Evolutionary conservation across 495 filamentous ascomycete species (phyloP).

Genomic region (Tuber magnatum): DNA sequence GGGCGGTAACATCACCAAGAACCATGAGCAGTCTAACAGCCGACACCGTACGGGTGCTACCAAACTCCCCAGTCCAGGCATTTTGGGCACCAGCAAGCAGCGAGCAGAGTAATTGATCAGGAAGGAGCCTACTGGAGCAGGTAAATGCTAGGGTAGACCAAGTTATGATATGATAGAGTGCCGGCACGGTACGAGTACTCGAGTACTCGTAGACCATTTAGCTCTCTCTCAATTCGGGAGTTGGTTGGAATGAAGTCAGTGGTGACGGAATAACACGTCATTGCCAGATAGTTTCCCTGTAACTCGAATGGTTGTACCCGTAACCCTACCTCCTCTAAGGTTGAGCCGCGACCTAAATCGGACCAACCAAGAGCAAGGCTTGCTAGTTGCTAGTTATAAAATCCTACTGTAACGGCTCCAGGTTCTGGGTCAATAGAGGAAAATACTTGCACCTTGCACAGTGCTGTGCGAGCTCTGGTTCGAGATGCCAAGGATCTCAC

Average conservation of each 20-base stretch:
- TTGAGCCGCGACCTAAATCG: background rate
- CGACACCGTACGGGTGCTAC: background rate
- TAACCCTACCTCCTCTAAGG: background rate
- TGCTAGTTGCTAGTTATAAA: too few species aligned
- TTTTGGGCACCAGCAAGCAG: background rate
- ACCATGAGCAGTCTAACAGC: background rate
- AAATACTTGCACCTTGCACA: too few species aligned
- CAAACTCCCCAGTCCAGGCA: background rate
- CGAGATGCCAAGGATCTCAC: too few species aligned
- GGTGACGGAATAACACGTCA: slow-evolving; percentile 1
- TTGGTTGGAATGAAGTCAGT: slow-evolving; percentile 1
- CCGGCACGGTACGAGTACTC: too few species aligned
- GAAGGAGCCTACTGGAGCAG: too few species aligned
- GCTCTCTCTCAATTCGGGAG: background rate
- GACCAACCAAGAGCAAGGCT: too few species aligned
- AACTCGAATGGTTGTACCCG: background rate
- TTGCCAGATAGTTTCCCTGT: background rate
- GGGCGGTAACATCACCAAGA: background rate
- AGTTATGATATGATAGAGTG: too few species aligned
- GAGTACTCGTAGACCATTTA: background rate
- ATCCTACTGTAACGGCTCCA: too few species aligned
- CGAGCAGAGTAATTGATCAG: background rate
- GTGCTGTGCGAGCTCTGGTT: too few species aligned
- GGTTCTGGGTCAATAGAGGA: too few species aligned
- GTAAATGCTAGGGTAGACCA: too few species aligned